phyloP scores from a whole-genome alignment of 768 basidiomycete species.

The Asterophora lycoperdoides region DNA sequence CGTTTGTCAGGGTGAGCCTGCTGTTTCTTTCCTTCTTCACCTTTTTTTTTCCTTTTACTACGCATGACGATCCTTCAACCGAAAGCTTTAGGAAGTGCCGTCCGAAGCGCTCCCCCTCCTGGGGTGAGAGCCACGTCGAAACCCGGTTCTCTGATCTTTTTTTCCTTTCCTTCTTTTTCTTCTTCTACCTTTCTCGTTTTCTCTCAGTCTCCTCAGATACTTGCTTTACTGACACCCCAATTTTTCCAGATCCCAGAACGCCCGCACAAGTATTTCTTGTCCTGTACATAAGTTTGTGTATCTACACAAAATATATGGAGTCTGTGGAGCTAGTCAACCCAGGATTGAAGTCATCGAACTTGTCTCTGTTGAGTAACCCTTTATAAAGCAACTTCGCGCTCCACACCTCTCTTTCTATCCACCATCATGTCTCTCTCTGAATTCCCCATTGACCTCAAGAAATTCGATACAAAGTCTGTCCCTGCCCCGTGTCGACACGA shows the following conservation, averaged over 20 bases:
- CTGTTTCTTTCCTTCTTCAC: slow-evolving; percentile 1
- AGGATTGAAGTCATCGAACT: background rate
- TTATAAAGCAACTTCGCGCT: background rate
- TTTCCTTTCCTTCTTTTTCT: slow-evolving; percentile 17
- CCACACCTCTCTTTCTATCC: slow-evolving; percentile 3
- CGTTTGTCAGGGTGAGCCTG: slow-evolving; percentile 2
- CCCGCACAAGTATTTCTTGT: no score
- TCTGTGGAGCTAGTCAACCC: no score
- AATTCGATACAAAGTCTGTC: slow-evolving; percentile 62
- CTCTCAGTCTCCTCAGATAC: background rate
- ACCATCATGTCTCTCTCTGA: slow-evolving; percentile 28
- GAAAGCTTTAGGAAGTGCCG: slow-evolving; percentile 58
- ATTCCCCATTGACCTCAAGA: slow-evolving; percentile 77
- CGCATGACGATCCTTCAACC: slow-evolving; percentile 42
- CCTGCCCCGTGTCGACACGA: background rate
- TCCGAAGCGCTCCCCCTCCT: slow-evolving; percentile 39
- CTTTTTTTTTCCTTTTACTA: slow-evolving; percentile 3
- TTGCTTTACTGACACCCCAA: no score
- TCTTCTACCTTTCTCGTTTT: slow-evolving; percentile 2
- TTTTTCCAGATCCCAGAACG: background rate
- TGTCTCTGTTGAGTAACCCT: background rate
- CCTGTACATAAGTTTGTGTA: no score
- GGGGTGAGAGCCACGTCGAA: slow-evolving; percentile 39
- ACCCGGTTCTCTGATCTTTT: slow-evolving; percentile 50
- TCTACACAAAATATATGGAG: no score